These are phyloP conservation scores for Cornus controversa DNA, from an alignment of 148 eudicot genomes.

Conservation along the genomic window DNA sequence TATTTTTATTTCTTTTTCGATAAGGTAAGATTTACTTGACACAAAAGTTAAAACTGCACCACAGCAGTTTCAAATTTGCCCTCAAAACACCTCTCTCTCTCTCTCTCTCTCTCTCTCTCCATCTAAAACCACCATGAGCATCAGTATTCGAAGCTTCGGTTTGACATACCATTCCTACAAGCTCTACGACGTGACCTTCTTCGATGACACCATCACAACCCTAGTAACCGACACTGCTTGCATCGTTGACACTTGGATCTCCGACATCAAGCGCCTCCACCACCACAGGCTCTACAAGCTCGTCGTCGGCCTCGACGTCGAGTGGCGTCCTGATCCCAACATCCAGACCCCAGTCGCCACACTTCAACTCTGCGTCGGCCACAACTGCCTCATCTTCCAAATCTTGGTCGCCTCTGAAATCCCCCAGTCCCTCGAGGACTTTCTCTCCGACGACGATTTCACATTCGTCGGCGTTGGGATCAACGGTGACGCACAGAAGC, in stretches of 20 bases:
- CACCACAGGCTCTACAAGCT: not conserved
- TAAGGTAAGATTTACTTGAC: no score
- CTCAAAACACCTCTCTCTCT: not conserved
- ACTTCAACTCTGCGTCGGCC: slow-evolving; percentile 20
- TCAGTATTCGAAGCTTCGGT: not conserved
- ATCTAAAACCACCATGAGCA: no score
- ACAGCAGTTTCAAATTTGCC: no score
- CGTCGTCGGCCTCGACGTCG: slow-evolving; percentile 21
- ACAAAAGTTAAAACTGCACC: no score
- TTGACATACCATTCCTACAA: not conserved
- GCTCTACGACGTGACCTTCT: slow-evolving; percentile 14
- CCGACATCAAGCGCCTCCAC: slow-evolving; percentile 13
- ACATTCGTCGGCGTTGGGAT: not conserved
- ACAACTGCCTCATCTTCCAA: slow-evolving; percentile 19
- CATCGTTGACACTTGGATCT: slow-evolving; percentile 22
- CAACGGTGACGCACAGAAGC: not conserved
- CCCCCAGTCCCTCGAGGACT: not conserved
- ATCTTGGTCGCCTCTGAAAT: not conserved
- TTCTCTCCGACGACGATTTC: not conserved
- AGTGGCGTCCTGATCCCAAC: slow-evolving; percentile 17
- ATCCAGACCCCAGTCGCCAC: not conserved
- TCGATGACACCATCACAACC: slow-evolving; percentile 8
- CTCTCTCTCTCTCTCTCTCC: not conserved
- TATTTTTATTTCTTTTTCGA: no score
- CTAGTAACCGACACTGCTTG: slow-evolving; percentile 17